A percentile compares a stretch with the other conserved stretches of the same genome.
phyloP scores from a whole-genome alignment of 257 asterid species.

The Nemophila menziesii region DNA sequence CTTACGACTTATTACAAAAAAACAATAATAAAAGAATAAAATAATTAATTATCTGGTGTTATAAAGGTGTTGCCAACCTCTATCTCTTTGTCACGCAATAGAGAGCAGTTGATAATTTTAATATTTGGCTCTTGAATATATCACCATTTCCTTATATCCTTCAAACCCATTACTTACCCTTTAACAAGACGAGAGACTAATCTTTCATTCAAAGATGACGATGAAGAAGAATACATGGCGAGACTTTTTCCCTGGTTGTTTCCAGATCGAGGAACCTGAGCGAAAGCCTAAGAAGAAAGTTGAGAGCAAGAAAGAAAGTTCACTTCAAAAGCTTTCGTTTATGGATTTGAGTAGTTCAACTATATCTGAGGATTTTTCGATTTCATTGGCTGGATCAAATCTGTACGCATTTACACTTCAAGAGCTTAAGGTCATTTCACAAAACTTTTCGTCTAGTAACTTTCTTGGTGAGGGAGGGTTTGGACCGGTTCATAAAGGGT shows the following conservation, averaged over 20 bases:
- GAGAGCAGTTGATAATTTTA: slow-evolving; percentile 28
- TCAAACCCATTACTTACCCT: slow-evolving; percentile 5
- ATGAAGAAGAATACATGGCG: slow-evolving; percentile 52
- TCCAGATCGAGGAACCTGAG: slow-evolving; percentile 17
- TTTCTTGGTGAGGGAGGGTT: slow-evolving; percentile 92
- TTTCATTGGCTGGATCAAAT: slow-evolving; percentile 68
- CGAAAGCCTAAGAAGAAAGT: slow-evolving; percentile 17
- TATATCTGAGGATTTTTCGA: slow-evolving; percentile 61
- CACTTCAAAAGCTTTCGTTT: slow-evolving; percentile 44
- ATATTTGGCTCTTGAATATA: slow-evolving; percentile 15
- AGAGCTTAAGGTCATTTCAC: slow-evolving; percentile 73
- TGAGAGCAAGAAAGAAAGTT: slow-evolving; percentile 19
- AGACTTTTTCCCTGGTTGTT: slow-evolving; percentile 37
- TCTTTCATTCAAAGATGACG: slow-evolving; percentile 7
- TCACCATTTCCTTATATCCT: slow-evolving; percentile 12
- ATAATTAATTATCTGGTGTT: slow-evolving; percentile 9
- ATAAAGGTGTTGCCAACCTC: slow-evolving; percentile 28
- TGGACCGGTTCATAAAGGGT: slow-evolving; percentile 95
- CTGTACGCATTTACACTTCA: slow-evolving; percentile 57
- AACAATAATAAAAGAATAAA: background rate
- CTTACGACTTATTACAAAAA: no score
- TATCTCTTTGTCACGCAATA: slow-evolving; percentile 25
- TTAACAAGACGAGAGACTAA: slow-evolving; percentile 2
- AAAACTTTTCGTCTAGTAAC: slow-evolving; percentile 55
- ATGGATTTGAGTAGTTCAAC: slow-evolving; percentile 52